These are phyloP conservation scores for Colletotrichum sp. DNA, from an alignment of 2,329 filamentous ascomycete genomes.

Conservation along the genomic window DNA sequence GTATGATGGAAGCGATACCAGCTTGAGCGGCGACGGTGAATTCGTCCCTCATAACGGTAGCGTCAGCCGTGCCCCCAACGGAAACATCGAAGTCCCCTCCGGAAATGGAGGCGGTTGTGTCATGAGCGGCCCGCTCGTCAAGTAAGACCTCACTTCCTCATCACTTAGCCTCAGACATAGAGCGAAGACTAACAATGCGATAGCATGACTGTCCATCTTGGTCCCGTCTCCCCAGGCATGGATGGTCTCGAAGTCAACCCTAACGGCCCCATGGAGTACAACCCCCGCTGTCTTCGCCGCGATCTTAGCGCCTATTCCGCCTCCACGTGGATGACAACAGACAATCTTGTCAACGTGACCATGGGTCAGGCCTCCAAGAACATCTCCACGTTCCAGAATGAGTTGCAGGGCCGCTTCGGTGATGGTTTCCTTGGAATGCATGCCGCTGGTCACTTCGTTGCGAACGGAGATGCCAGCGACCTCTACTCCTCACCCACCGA, in stretches of 20 bases:
- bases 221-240: conserved; percentile 29
- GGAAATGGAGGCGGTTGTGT: conserved; percentile 41
- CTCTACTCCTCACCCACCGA: conserved; percentile 28
- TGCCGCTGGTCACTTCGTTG: conserved; percentile 33
- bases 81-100: conserved; percentile 34
- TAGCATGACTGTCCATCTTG: conserved; percentile 31
- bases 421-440: conserved; percentile 29
- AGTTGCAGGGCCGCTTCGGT: conserved; percentile 33
- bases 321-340: conserved; percentile 23
- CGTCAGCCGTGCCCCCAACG: conserved; percentile 20
- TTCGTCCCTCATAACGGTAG: conserved; percentile 29
- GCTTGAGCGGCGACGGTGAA: conserved; percentile 43
- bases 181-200: conserved; percentile 12
- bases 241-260: background rate
- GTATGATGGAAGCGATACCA: conserved; percentile 43
- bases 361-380: conserved; percentile 19
- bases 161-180: background rate
- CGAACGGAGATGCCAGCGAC: conserved; percentile 29
- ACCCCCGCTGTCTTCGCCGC: conserved; percentile 35
- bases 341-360: conserved; percentile 29
- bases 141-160: background rate
- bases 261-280: conserved; percentile 23
- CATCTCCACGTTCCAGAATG: conserved; percentile 32
- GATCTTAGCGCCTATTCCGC: conserved; percentile 29
- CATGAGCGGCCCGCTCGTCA: conserved; percentile 33